A percentile compares a stretch with the other conserved stretches of the same genome.
Conservation (phyloP, 768 basidiomycete genomes). For the Termitomyces sp. region DNA sequence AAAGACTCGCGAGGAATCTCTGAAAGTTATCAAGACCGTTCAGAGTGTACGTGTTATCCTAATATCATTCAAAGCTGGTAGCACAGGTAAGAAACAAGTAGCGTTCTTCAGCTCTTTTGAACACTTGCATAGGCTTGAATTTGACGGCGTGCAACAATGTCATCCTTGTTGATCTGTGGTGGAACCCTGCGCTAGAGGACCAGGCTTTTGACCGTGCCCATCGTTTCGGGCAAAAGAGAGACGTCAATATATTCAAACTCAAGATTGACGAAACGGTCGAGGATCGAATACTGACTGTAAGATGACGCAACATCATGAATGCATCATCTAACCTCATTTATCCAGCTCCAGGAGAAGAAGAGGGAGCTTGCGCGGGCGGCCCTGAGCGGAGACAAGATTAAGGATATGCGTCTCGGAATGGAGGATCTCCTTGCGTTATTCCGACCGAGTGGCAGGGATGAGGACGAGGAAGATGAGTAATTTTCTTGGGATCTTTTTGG, state of each 20-base stretch:
- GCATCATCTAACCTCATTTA: neutral
- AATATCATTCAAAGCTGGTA: slow-evolving; percentile 95
- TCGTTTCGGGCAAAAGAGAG: slow-evolving; percentile 81
- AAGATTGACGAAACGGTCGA: slow-evolving; percentile 86
- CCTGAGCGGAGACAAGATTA: slow-evolving; percentile 82
- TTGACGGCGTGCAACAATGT: slow-evolving; percentile 93
- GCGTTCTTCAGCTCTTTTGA: neutral
- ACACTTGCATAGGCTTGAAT: slow-evolving; percentile 61
- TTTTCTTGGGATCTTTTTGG: neutral
- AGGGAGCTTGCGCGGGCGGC: slow-evolving; percentile 79
- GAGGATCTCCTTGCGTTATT: slow-evolving; percentile 85
- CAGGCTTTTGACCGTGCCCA: slow-evolving; percentile 94
- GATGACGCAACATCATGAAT: slow-evolving; percentile 4
- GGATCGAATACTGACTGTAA: slow-evolving; percentile 72
- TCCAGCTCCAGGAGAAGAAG: slow-evolving; percentile 87
- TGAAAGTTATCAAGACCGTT: slow-evolving; percentile 66
- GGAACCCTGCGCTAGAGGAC: slow-evolving; percentile 90
- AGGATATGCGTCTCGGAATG: slow-evolving; percentile 77
- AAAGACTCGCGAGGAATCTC: slow-evolving; percentile 66
- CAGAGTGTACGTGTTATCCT: slow-evolving; percentile 66
- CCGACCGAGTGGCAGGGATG: slow-evolving; percentile 49
- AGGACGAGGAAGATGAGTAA: slow-evolving; percentile 35
- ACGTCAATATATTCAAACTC: slow-evolving; percentile 87
- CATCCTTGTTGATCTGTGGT: slow-evolving; percentile 91
- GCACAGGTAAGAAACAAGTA: slow-evolving; percentile 54